These are phyloP conservation scores for Viola pubescens DNA, from an alignment of 441 rosid genomes.

Conservation along the genomic window DNA sequence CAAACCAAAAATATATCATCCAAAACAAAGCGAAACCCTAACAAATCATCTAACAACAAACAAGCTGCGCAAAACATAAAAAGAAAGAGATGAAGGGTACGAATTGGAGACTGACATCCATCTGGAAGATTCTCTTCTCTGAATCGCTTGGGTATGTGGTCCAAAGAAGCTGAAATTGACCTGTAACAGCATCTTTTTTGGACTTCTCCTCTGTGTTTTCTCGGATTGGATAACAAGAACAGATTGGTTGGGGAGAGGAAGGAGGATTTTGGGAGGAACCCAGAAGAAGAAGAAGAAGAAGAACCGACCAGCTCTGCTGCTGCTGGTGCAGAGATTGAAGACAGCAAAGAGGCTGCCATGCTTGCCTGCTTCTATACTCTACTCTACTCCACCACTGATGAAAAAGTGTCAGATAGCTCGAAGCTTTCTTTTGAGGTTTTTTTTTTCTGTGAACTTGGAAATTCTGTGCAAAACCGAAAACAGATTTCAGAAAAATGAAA, in stretches of 20 bases:
- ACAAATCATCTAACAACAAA: not conserved
- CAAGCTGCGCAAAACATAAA: not conserved
- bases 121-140: conserved; percentile 62
- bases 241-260: conserved; percentile 40
- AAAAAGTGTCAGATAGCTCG: not conserved
- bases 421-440: no score
- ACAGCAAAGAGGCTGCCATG: conserved; percentile 51
- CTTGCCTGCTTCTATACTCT: not conserved
- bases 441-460: no score
- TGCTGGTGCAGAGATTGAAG: conserved; percentile 38
- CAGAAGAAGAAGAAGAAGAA: not conserved
- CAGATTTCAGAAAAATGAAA: no score
- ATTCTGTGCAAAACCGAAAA: no score
- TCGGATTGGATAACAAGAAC: conserved; percentile 18
- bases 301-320: conserved; percentile 27
- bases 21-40: conserved; percentile 1
- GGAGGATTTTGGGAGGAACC: conserved; percentile 31
- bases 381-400: not conserved
- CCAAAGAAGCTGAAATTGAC: conserved; percentile 34
- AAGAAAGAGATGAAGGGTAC: not conserved
- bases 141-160: conserved; percentile 68
- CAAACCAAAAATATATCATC: not conserved
- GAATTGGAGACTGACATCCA: conserved; percentile 41
- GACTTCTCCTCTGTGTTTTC: conserved; percentile 8
- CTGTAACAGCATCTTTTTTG: conserved; percentile 20